phyloP scores from a whole-genome alignment of 768 basidiomycete species.

The Pulveroboletus frians region DNA sequence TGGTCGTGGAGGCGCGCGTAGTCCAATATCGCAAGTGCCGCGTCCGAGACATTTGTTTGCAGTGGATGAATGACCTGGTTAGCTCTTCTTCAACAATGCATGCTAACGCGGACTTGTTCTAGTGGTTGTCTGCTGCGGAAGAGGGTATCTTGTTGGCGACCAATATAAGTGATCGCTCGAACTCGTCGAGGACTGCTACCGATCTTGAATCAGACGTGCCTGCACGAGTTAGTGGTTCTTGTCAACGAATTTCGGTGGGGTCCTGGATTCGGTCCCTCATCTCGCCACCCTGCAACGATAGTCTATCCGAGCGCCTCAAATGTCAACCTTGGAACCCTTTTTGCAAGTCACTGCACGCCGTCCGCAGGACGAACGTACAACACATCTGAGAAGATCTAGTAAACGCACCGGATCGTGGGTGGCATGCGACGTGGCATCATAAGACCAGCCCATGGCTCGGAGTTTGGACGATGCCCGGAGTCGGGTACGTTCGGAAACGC shows the following conservation, averaged over 20 bases:
- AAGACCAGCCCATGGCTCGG: no score
- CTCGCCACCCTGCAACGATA: no score
- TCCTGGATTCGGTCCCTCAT: background rate
- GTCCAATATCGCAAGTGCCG: background rate
- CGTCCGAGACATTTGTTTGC: background rate
- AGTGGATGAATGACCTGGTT: background rate
- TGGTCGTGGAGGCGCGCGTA: background rate
- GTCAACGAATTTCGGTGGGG: background rate
- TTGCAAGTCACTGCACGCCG: no score
- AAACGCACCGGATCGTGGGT: no score
- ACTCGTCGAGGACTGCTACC: conserved; percentile 1
- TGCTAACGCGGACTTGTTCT: background rate
- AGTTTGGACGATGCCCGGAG: no score
- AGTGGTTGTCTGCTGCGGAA: background rate
- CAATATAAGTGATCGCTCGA: conserved; percentile 8
- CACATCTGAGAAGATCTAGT: no score
- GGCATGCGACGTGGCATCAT: no score
- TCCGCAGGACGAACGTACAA: no score
- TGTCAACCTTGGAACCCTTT: no score
- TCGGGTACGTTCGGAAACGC: no score
- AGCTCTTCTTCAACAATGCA: background rate
- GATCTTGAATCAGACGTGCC: background rate
- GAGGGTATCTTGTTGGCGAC: background rate
- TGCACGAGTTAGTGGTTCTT: background rate
- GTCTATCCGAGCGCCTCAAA: no score